Evolutionary conservation across 305 asterid genomes (phyloP).

Genomic region (Rubia tinctorum): DNA sequence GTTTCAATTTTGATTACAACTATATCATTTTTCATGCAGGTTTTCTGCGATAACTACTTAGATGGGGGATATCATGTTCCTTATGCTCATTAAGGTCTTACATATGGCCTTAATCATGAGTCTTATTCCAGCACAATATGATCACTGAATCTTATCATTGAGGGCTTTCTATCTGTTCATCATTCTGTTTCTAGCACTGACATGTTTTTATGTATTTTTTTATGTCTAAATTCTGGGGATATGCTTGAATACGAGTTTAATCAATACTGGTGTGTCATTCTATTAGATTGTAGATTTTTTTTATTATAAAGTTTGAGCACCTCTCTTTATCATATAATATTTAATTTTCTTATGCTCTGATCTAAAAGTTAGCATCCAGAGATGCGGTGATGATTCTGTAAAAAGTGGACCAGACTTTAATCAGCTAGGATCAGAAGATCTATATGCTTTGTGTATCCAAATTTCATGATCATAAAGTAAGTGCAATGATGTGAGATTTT

Average conservation of each 20-base stretch:
- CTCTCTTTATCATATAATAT: too few relatives aligned
- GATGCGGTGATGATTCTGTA: slow-evolving; percentile 45
- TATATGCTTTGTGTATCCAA: slow-evolving; percentile 84
- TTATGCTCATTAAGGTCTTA: slow-evolving; percentile 78
- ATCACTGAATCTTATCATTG: neutral
- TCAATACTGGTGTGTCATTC: neutral
- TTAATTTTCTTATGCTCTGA: too few relatives aligned
- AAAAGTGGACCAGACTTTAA: slow-evolving; percentile 36
- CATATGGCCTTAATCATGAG: slow-evolving; percentile 73
- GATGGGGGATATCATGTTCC: slow-evolving; percentile 97
- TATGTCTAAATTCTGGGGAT: neutral
- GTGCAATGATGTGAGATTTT: slow-evolving; percentile 13
- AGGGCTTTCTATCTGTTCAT: neutral
- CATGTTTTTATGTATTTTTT: neutral
- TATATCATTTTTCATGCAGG: slow-evolving; percentile 38
- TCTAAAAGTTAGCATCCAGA: too few relatives aligned
- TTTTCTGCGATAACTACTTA: slow-evolving; percentile 90
- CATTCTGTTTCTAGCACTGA: neutral
- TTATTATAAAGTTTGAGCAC: neutral
- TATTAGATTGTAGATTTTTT: neutral
- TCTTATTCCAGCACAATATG: slow-evolving; percentile 65
- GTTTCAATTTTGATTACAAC: neutral
- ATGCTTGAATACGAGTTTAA: neutral
- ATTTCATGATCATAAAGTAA: slow-evolving; percentile 87
- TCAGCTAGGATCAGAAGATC: slow-evolving; percentile 64